Percentiles rank a stretch among this genome's conserved stretches.
These are phyloP conservation scores for Podaxis rugospora DNA, from an alignment of 768 basidiomycete genomes.

Conservation along the genomic window DNA sequence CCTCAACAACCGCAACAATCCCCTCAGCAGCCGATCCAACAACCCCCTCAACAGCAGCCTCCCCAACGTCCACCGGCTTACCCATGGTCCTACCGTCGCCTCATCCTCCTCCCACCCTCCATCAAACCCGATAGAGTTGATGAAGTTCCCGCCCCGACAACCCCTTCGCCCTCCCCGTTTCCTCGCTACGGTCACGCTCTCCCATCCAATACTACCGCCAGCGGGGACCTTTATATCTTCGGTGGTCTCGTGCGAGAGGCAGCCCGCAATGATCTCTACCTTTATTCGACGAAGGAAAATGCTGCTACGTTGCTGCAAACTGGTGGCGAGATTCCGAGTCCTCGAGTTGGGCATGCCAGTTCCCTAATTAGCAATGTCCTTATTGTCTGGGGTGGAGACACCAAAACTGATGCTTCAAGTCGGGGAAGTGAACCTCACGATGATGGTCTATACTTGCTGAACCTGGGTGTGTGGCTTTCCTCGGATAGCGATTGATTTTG, in stretches of 20 bases:
- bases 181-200: slow-evolving; percentile 95
- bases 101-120: slow-evolving; percentile 64
- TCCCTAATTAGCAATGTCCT: slow-evolving; percentile 94
- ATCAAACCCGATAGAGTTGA: slow-evolving; percentile 43
- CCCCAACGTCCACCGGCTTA: slow-evolving; percentile 49
- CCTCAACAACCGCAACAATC: slow-evolving; percentile 23
- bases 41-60: slow-evolving; percentile 23
- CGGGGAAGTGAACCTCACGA: slow-evolving; percentile 69
- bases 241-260: slow-evolving; percentile 92
- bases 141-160: slow-evolving; percentile 55
- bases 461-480: slow-evolving; percentile 66
- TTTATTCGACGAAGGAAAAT: slow-evolving; percentile 78
- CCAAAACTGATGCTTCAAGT: slow-evolving; percentile 68
- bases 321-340: slow-evolving; percentile 80
- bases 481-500: background rate
- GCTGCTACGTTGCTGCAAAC: slow-evolving; percentile 83
- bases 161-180: slow-evolving; percentile 84
- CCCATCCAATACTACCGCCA: slow-evolving; percentile 68
- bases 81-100: slow-evolving; percentile 80
- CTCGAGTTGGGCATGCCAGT: slow-evolving; percentile 94
- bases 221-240: slow-evolving; percentile 92
- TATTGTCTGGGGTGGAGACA: slow-evolving; percentile 98
- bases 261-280: slow-evolving; percentile 89
- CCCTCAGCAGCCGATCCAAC: slow-evolving; percentile 22
- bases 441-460: slow-evolving; percentile 89